Base-by-base conservation (phyloP, 2,329 filamentous ascomycete genomes). In the Sporothrix brunneoviolacea region DNA sequence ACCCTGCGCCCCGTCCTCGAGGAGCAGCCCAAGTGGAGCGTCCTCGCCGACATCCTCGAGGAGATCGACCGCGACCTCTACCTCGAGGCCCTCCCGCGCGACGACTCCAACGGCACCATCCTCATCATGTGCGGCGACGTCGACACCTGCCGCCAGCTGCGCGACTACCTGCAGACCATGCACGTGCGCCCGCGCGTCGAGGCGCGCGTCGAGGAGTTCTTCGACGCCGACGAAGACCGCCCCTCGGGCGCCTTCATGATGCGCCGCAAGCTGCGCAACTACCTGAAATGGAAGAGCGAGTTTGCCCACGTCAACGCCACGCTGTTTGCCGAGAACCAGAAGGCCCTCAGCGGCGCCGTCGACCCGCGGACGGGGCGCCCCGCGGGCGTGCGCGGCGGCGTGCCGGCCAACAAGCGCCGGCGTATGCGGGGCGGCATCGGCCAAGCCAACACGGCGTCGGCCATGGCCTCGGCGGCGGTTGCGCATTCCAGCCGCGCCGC, bases 81-180 rank as follows among this genome's bases (percentile, higher is more conserved):
- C 64, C 84, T 94, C 61, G 91, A 94, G 55, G 86, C 88, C 6
- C 19, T 28, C 71, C 75, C 8, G 70, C 76, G 80, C 50, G 89
- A 93, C 64, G 88, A 90, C 60, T 95, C 90, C 0, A 95, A 90
- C 62, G 87, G 88, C n/a, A 88, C 88, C 3, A 89, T 95, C 44
- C 71, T 98, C 30, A 88, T 98, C 64, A 97, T 98, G 93, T 97
- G 91, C 63, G 84, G 85, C 22, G 91, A 95, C 60, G 82, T 87
- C 51, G 82, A 83, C 50, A 95, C 89, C 8, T 95, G 88, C 62
- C 80, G 86, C 13, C 93, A 98, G 60, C 73, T 98, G 37, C 82
- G 89, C 56, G 91, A 97, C 64, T 97, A 91, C 63, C 71, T 98
- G 18, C 86, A 95, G 64, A 90, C 82, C 7, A 96, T 95, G 89